Evolutionary conservation across 2,329 filamentous ascomycete genomes (phyloP).

Genomic region (Sordariomycetes sp.): DNA sequence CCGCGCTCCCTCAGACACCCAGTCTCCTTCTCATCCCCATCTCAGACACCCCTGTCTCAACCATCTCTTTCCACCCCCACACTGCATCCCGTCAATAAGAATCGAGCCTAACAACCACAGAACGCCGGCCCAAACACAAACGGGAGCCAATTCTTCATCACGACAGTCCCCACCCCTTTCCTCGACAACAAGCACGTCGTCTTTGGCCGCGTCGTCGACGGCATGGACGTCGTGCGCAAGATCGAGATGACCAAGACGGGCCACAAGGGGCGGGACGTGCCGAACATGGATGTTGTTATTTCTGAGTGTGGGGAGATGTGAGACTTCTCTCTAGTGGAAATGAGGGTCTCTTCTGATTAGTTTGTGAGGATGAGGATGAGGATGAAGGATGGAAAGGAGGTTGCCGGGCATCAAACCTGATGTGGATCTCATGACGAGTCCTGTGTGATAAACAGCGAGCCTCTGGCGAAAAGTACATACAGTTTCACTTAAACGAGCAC

Average conservation of each 20-base stretch:
- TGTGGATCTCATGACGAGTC: no score
- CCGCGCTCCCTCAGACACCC: not conserved
- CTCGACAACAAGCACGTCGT: slow-evolving; percentile 91
- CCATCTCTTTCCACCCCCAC: no score
- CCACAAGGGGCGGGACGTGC: slow-evolving; percentile 60
- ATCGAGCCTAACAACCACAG: slow-evolving; percentile 24
- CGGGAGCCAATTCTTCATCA: slow-evolving; percentile 96
- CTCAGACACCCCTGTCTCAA: not conserved
- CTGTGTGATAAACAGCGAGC: no score
- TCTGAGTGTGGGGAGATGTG: slow-evolving; percentile 90
- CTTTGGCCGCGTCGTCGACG: slow-evolving; percentile 80
- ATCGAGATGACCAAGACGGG: slow-evolving; percentile 84
- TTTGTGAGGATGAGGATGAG: no score
- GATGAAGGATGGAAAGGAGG: no score
- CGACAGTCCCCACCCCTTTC: slow-evolving; percentile 74
- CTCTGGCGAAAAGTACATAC: no score
- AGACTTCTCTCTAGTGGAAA: not conserved
- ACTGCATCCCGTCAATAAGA: no score
- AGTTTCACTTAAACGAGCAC: no score
- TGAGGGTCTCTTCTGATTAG: no score
- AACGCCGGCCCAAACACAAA: slow-evolving; percentile 89
- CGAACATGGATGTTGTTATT: slow-evolving; percentile 73
- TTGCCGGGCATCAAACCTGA: no score
- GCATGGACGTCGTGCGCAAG: slow-evolving; percentile 83
- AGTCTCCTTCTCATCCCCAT: not conserved